phyloP scores from a whole-genome alignment of 164 flowering plant species.

The Echeveria elegans region DNA sequence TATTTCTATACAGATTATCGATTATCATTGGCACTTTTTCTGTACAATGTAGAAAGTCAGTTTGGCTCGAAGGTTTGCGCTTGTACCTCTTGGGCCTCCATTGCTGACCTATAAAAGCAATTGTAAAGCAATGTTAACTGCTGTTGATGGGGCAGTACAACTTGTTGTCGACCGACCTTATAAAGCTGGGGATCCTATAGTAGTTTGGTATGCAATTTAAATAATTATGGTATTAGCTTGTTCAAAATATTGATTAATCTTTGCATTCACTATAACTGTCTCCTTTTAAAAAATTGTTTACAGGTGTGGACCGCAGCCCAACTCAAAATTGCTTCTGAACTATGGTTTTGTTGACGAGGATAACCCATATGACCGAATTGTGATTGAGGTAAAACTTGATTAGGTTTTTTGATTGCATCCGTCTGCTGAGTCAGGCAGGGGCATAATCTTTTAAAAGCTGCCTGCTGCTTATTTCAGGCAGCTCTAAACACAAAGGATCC shows the following conservation, averaged over 20 bases:
- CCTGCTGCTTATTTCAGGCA: slow-evolving; percentile 42
- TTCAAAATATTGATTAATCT: not conserved
- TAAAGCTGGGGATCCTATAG: slow-evolving; percentile 82
- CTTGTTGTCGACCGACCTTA: slow-evolving; percentile 91
- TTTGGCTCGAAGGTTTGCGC: slow-evolving; percentile 92
- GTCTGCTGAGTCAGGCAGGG: not conserved
- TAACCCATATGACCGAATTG: slow-evolving; percentile 73
- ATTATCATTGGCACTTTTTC: not conserved
- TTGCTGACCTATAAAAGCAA: slow-evolving; percentile 83
- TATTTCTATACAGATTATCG: not conserved
- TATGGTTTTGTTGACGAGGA: slow-evolving; percentile 99
- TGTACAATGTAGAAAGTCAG: slow-evolving; percentile 63
- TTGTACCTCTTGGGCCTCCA: slow-evolving; percentile 98
- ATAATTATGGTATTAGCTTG: not conserved
- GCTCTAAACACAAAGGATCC: slow-evolving; percentile 92
- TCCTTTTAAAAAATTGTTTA: slow-evolving; percentile 15
- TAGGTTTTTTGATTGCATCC: not conserved
- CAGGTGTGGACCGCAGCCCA: slow-evolving; percentile 99
- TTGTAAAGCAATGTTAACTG: slow-evolving; percentile 90
- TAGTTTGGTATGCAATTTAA: slow-evolving; percentile 53
- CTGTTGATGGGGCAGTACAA: slow-evolving; percentile 73
- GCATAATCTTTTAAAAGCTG: not conserved
- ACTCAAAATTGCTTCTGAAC: slow-evolving; percentile 80
- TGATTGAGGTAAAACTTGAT: slow-evolving; percentile 50
- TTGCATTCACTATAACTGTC: not conserved